phyloP scores from a whole-genome alignment of 371 early-diverging fungal genomes.

The Syncephalastrum contaminatum region DNA sequence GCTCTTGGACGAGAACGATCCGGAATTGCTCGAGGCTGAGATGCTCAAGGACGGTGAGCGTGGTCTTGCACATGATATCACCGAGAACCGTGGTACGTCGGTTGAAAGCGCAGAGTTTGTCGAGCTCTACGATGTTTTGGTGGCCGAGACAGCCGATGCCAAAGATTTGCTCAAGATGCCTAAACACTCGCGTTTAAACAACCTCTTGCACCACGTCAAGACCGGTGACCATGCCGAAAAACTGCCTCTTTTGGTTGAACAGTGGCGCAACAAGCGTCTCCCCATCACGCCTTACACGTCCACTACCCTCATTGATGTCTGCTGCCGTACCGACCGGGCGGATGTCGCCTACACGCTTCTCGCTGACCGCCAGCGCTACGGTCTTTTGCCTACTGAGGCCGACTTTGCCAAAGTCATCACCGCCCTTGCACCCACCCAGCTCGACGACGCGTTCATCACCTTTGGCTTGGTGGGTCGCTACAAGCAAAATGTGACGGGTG shows the following conservation, averaged over 20 bases:
- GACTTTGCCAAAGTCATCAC: conserved; percentile 16
- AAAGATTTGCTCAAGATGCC: conserved; percentile 12
- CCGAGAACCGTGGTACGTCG: no score
- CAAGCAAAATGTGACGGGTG: conserved; percentile 5
- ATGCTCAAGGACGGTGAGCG: conserved; percentile 11
- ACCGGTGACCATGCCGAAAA: conserved; percentile 16
- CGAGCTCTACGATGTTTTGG: conserved; percentile 8
- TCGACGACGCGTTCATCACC: conserved; percentile 20
- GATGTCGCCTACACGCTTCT: conserved; percentile 36
- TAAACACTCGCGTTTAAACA: conserved; percentile 18
- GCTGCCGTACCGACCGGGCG: conserved; percentile 27
- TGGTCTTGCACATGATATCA: background rate
- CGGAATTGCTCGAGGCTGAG: conserved; percentile 20
- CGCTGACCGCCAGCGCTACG: conserved; percentile 38
- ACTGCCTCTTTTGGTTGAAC: conserved; percentile 30
- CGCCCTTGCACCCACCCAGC: background rate
- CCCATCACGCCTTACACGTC: conserved; percentile 27
- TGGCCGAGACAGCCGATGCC: conserved; percentile 15
- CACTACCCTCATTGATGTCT: conserved; percentile 21
- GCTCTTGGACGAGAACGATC: conserved; percentile 19
- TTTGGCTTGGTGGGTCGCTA: conserved; percentile 19
- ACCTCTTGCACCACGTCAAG: conserved; percentile 14
- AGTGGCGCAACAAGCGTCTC: conserved; percentile 37
- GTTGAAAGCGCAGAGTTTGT: conserved; percentile 2
- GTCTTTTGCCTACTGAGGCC: conserved; percentile 17